Conservation (phyloP, 2,329 filamentous ascomycete species). For the Nemania sp. region DNA sequence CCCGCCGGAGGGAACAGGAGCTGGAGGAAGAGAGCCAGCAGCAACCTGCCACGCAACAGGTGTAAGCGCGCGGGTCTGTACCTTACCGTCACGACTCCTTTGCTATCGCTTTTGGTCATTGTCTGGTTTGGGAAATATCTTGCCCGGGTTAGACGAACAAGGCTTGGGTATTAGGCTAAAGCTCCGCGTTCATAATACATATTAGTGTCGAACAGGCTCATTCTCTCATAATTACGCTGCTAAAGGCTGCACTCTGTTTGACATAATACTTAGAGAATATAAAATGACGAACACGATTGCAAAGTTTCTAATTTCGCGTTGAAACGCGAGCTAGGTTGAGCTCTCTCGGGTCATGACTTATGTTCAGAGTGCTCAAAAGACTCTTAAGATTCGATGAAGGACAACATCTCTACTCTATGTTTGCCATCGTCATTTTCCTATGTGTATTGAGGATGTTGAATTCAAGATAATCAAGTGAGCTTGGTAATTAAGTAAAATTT, state of each 20-base stretch:
- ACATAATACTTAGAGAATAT: neutral
- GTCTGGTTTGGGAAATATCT: neutral
- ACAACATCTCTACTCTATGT: too few species aligned
- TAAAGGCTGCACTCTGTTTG: neutral
- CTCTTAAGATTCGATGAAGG: too few species aligned
- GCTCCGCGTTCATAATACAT: neutral
- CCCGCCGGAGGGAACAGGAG: conserved; percentile 46
- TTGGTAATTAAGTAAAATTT: conserved; percentile 4
- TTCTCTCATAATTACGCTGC: too few species aligned
- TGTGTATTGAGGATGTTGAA: too few species aligned
- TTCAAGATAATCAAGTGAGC: too few species aligned
- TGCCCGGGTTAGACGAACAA: neutral
- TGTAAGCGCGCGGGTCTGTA: neutral
- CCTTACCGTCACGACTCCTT: neutral
- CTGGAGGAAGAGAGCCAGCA: neutral
- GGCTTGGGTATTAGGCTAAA: neutral
- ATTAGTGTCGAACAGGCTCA: neutral
- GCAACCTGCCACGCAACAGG: conserved; percentile 7
- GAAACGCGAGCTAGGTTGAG: too few species aligned
- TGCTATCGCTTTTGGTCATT: neutral
- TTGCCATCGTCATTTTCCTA: too few species aligned
- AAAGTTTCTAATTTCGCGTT: conserved; percentile 2
- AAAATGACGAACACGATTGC: neutral
- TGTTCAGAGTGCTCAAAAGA: too few species aligned
- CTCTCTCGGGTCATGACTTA: too few species aligned